Base-by-base conservation (phyloP, 2,329 filamentous ascomycete species). In the Alternaria sp. region DNA sequence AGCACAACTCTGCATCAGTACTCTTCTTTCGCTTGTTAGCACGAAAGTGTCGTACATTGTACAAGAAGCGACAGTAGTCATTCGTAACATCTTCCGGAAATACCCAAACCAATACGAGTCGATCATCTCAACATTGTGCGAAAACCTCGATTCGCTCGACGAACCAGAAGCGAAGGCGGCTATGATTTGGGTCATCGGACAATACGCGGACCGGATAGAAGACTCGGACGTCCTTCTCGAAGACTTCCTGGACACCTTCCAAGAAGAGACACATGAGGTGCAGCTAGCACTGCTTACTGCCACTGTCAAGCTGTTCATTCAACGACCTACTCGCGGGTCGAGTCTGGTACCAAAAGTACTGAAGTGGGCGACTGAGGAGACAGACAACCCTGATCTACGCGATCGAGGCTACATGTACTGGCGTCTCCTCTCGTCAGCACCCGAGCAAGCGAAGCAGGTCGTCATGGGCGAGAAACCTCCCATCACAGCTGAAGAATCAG, bases 11-110 rank as follows among this genome's bases (percentile, higher is more conserved):
- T 99, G 95, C 79, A 99, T 99, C 75, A 93, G 94, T 72, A 89
- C 96, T 5, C 84, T 99, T 0, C 84, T 99, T 21, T 93, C 97
- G 63, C 86, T 99, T 39, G 95, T 99, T 45, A 90, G 93, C 28
- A 98, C 95, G n/a, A 98, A 98, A 80, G 90, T 99, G 54, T 96
- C 93, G 0, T 99, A 99, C 74, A 99, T 99, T 67, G 95, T 99
- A 1, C 95, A 99, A 79, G 95, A 99, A 82, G 95, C 95, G 14
- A 99, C 95, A 0, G 95, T 99, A 5, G 95, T 99, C 26, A 99
- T 99, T 74, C 90, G 93, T 67, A 99, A 99, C 78, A 99, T 99
- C 72, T 99, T 99, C 85, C 90, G 95, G 68, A 98, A 98, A 80
- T 99, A 99, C 72, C 95, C 95, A 8, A 97, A 99, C 76, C 92